Conservation (phyloP, 768 basidiomycete species). For the Podaxis carcinomalis region DNA sequence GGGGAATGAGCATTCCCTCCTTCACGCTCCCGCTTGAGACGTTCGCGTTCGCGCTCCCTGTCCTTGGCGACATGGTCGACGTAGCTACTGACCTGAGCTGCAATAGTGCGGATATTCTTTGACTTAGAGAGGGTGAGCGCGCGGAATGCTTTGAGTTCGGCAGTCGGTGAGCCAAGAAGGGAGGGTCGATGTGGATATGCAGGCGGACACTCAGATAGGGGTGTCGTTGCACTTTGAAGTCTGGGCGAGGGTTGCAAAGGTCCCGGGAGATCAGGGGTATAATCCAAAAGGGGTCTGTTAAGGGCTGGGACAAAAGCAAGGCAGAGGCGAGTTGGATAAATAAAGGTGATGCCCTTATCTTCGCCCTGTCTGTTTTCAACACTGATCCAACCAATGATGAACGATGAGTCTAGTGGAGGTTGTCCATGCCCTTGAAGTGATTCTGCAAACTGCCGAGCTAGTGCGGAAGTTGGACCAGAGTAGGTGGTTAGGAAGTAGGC, state of each 20-base stretch:
- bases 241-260: slow-evolving; percentile 55
- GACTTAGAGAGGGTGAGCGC: slow-evolving; percentile 48
- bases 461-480: slow-evolving; percentile 57
- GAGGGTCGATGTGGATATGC: slow-evolving; percentile 19
- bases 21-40: slow-evolving; percentile 65
- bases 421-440: slow-evolving; percentile 59
- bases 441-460: slow-evolving; percentile 59
- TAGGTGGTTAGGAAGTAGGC: slow-evolving; percentile 74
- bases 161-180: slow-evolving; percentile 26
- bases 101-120: slow-evolving; percentile 48
- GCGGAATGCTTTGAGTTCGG: slow-evolving; percentile 34
- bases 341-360: slow-evolving; percentile 70
- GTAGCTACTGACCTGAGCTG: slow-evolving; percentile 60
- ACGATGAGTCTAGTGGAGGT: slow-evolving; percentile 20
- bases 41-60: slow-evolving; percentile 72
- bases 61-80: slow-evolving; percentile 76
- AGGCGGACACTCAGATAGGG: slow-evolving; percentile 13
- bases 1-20: slow-evolving; percentile 30
- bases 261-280: slow-evolving; percentile 60
- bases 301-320: slow-evolving; percentile 36
- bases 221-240: slow-evolving; percentile 30
- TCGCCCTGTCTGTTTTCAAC: slow-evolving; percentile 79
- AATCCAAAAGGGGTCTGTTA: slow-evolving; percentile 37
- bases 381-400: slow-evolving; percentile 68
- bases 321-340: slow-evolving; percentile 68